Evolutionary conservation across 2,329 filamentous ascomycete genomes (phyloP), one percentile per base, ranked within the genome.

Genomic region (Alternaria novae-zelandiae): DNA sequence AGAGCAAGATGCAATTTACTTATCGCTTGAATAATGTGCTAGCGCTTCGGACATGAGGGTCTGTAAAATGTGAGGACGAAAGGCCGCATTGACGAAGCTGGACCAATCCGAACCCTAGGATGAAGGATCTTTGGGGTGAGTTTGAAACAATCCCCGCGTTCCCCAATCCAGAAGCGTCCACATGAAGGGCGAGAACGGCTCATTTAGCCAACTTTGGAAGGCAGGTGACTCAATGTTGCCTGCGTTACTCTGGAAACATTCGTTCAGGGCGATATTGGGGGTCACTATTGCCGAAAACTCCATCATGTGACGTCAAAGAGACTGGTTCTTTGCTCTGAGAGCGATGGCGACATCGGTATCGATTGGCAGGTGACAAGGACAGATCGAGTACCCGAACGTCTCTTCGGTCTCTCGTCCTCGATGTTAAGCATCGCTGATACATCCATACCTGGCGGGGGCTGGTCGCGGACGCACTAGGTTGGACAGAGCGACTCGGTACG

Each of bases 251-350:
- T 10, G 15, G 12, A 36, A 51, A 20, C 28, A 23, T 20, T n/a
- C 3, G 17, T 32, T 1, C 4, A n/a, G 3, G 28, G 49, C 49
- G 49, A 13, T 20, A 11, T 9, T 15, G 15, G 11, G 26, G 13
- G 17, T 32, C 10, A 5, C 17, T 32, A 2, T 11, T 15, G 17
- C 5, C 17, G 17, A 23, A n/a, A 51, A 12, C 1, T 12, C 26
- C 28, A 1, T 15, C 6, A 7, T 3, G 5, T 23, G 20, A 51
- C 17, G 7, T 51, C 49, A 23, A 11, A 8, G 12, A n/a, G 12
- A n/a, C 5, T n/a, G 0, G 3, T 1, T 0, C 0, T 36, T 23
- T 36, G 5, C 20, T 32, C 11, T 1, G 5, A n/a, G 12, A n/a
- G 8, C 28, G 3, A 51, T 28, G 1, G 13, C 47, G n/a, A 50